Base-by-base conservation (phyloP, 2,329 filamentous ascomycete genomes). In the Rasamsonia emersonii region DNA sequence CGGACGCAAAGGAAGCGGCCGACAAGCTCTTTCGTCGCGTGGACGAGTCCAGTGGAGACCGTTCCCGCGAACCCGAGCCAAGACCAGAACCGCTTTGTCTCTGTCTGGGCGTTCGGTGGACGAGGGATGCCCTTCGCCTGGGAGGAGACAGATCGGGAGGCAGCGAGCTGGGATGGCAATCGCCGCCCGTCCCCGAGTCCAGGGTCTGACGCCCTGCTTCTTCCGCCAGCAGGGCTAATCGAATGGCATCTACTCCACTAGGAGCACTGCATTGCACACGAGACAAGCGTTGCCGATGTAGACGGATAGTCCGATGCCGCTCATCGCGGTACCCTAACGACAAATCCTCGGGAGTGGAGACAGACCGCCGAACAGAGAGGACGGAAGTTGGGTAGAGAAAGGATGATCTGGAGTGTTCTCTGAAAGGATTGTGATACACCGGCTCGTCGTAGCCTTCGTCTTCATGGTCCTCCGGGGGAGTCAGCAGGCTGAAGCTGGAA, bases 391-490 rank as follows among this genome's bases (percentile, higher is more conserved):
- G 50, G 14, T 45, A 52, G n/a, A 49, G 29, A 11, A 46, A 46
- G 2, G 38, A 53, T 11, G 40, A 51, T 43, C 43, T 49, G 30
- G 40, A 50, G 7, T n/a, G n/a, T n/a, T n/a, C n/a, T n/a, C n/a
- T n/a, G n/a, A n/a, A n/a, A n/a, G n/a, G n/a, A n/a, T n/a, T n/a
- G n/a, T n/a, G n/a, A n/a, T n/a, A n/a, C 4, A 64, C 64, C 28
- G 76, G 81, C 53, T 66, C 66, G 40, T 43, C 46, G 18, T 44
- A 49, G 24, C 50, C 47, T 23, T 56, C 51, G n/a, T 58, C 54
- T 27, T 58, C 54, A n/a, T 52, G 51, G 38, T 59, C 56, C 13
- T 58, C 56, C 5, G 56, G 56, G 3, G 56, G 54, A 1, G 56
- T 60, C 13, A 60, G 44, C 37, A 58, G 42, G 25, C 54, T 35